Base-by-base conservation (phyloP, 2,329 filamentous ascomycete genomes). In the Fusarium sp. region DNA sequence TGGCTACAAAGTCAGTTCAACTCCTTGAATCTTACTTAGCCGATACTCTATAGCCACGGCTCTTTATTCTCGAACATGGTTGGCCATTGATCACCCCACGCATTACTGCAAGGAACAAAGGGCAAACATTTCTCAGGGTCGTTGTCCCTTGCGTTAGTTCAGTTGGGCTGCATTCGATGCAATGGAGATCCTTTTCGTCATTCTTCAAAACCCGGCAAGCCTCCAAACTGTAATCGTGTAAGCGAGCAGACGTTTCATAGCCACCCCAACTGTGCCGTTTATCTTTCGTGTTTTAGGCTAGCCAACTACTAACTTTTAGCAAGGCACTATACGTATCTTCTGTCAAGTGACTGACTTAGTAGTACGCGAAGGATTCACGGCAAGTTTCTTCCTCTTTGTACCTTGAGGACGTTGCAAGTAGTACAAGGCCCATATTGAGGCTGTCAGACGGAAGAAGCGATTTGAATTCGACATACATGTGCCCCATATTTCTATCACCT, bases 91-190 rank as follows among this genome's bases (percentile, higher is more conserved):
- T 35, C 28, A 42, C 63, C 63, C 55, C 68, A 53, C 42, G 39
- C 42, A 42, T 69, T 57, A 54, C 53, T 72, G 59, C 59, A 69
- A 69, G 68, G 72, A 58, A 57, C 47, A 60, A n/a, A 32, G 59
- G 22, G 28, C 47, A 57, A 58, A 26, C 47, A 39, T 56, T 58
- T 51, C 61, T 45, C 9, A 55, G 44, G 55, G 48, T 72, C 54
- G 53, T 44, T 61, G 59, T 61, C 50, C 71, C 71, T 74, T 55
- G 41, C 70, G 38, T 50, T 73, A 66, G 60, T 57, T 65, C 56
- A 28, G 24, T 24, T 22, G 38, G 44, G 17, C 47, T 38, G 32
- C 39, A 53, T 50, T 35, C 11, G 24, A 58, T 50, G 47, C 41
- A 48, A 39, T 24, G 35, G 42, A 64, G 30, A 51, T 53, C 30